Evolutionary conservation across 2,329 filamentous ascomycete genomes (phyloP).

Genomic region (Penicillium psychrosexuale): DNA sequence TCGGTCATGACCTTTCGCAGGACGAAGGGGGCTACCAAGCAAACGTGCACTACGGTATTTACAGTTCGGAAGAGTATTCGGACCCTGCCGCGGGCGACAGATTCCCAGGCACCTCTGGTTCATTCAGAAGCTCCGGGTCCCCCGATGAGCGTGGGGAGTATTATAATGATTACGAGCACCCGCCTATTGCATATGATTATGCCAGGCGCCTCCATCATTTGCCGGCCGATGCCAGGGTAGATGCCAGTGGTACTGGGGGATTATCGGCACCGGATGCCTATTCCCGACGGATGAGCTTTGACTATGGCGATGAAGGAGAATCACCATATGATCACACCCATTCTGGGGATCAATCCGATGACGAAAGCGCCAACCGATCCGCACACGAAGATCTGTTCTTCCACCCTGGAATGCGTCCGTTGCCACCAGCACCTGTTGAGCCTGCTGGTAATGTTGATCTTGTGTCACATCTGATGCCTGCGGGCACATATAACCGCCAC

Average conservation of each 20-base stretch:
- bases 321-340: conserved; percentile 55
- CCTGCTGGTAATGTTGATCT: conserved; percentile 46
- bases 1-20: conserved; percentile 67
- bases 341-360: conserved; percentile 53
- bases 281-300: conserved; percentile 74
- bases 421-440: conserved; percentile 63
- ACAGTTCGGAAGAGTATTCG: conserved; percentile 17
- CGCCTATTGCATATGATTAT: conserved; percentile 47
- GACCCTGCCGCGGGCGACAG: conserved; percentile 16
- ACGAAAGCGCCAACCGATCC: conserved; percentile 65
- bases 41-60: conserved; percentile 57
- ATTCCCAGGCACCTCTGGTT: conserved; percentile 24
- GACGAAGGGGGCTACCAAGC: conserved; percentile 70
- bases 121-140: conserved; percentile 28
- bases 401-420: conserved; percentile 72
- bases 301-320: conserved; percentile 86
- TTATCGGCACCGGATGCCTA: conserved; percentile 68
- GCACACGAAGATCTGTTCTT: conserved; percentile 91
- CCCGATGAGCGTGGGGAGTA: conserved; percentile 26
- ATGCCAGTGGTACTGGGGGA: conserved; percentile 87
- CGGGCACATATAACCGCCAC: conserved; percentile 58
- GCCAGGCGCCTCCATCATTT: conserved; percentile 58
- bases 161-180: conserved; percentile 37
- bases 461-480: conserved; percentile 49
- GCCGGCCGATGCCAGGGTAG: conserved; percentile 66